Percentiles rank a stretch among this genome's conserved stretches.
These are phyloP conservation scores for Linnemannia zychae DNA, from an alignment of 192 early-diverging fungal species.

Conservation along the genomic window DNA sequence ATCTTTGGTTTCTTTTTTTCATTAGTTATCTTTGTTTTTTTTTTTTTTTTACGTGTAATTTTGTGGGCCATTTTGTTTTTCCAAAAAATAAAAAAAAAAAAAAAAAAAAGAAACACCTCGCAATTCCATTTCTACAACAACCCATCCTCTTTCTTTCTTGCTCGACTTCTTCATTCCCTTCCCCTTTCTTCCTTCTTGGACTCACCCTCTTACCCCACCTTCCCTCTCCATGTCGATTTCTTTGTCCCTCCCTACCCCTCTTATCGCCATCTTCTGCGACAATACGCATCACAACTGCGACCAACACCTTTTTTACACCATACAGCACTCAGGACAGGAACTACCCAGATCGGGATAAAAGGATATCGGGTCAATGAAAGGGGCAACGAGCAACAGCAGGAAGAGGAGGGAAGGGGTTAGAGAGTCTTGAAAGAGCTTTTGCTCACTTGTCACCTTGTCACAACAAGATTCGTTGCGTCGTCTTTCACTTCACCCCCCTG, in stretches of 20 bases:
- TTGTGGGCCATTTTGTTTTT: too few relatives aligned
- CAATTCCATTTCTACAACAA: background rate
- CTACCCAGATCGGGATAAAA: background rate
- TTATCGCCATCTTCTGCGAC: background rate
- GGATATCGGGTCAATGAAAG: background rate
- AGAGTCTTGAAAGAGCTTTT: background rate
- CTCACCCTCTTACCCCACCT: background rate
- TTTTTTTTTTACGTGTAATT: too few relatives aligned
- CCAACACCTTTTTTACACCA: too few relatives aligned
- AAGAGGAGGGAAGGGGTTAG: background rate
- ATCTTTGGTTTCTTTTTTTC: too few relatives aligned
- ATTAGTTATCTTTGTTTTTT: too few relatives aligned
- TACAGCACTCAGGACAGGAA: background rate
- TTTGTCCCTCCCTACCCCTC: background rate
- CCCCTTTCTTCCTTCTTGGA: background rate
- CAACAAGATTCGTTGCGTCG: too few relatives aligned
- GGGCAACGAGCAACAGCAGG: background rate
- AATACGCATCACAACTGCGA: too few relatives aligned
- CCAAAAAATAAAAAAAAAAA: too few relatives aligned
- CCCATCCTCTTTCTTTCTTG: background rate
- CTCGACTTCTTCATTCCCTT: background rate
- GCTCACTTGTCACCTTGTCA: too few relatives aligned
- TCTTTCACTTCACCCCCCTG: too few relatives aligned
- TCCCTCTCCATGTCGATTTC: background rate
- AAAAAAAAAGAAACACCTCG: too few relatives aligned